Evolutionary conservation across 208 protist genomes (phyloP), one percentile per base, ranked within the genome.

Genomic region (Leishmania aethiopica): DNA sequence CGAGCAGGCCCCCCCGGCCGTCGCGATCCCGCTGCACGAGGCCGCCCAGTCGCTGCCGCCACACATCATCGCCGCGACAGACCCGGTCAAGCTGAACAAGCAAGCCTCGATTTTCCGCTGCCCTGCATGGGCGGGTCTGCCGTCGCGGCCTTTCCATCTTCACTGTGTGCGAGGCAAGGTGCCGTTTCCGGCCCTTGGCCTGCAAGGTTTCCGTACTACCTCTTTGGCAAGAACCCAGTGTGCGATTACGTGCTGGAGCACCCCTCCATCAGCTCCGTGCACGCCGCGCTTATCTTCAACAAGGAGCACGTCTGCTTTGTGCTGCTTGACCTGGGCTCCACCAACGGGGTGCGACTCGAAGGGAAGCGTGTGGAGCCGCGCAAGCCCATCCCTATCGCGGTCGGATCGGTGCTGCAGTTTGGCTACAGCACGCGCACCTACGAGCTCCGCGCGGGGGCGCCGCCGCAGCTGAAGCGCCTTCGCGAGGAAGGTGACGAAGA

Each of bases 231-330:
- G 80, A 96, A 80, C 85, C 5, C 51, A 17, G 88, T 94, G 40
- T 96, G 92, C 78, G 96, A 98, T 86, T 97, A 96, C 87, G 85
- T 91, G n/a, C 84, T 97, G 57, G 90, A 97, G 75, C 96, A 98
- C 87, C 90, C 90, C 2, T 97, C 94, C 2, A 86, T 97, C 79
- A 96, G 92, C 80, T 86, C 85, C 45, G 87, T 97, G n/a, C 96
- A 98, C 79, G 90, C 90, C 17, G 96, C 91, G 19, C 66, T 98
- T 25, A 92, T 97, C 53, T 97, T 95, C 86, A 93, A 98, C 86
- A 83, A 87, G 75, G 84, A 89, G 53, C 88, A 96, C 71, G 67
- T 86, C 32, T 94, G 92, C 82, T 97, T 96, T 86, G 93, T 97
- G 71, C 74, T 97, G 49, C 88, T 98, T 25, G 96, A 98, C 84